Evolutionary conservation across 1,139 yeast species (phyloP).

Genomic region (Lodderomyces orthopsilosis): DNA sequence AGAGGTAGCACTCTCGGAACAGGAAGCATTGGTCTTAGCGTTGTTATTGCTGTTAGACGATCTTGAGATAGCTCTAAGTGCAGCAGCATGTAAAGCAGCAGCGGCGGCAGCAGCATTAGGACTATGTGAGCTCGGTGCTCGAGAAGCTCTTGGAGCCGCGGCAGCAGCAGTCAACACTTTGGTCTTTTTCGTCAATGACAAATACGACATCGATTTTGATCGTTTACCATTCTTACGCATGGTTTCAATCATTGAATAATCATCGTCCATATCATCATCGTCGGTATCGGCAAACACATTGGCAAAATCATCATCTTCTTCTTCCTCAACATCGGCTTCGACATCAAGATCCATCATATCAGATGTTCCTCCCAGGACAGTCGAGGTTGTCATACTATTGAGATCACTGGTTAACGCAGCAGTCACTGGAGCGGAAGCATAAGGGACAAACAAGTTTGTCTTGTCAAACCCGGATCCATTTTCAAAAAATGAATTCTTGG

Average conservation of each 20-base stretch:
- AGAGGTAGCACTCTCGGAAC: too few species aligned
- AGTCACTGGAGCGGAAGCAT: slow-evolving; percentile 73
- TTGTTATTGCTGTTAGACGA: slow-evolving; percentile 1
- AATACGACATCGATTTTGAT: slow-evolving; percentile 62
- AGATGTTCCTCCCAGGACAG: slow-evolving; percentile 44
- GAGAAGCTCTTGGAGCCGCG: slow-evolving; percentile 77
- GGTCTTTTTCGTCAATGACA: slow-evolving; percentile 47
- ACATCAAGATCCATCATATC: slow-evolving; percentile 20
- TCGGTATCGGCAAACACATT: slow-evolving; percentile 43
- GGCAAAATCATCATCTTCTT: slow-evolving; percentile 41
- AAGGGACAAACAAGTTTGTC: slow-evolving; percentile 62
- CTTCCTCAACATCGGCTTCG: slow-evolving; percentile 22
- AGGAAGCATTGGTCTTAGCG: too few species aligned
- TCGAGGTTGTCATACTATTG: slow-evolving; percentile 9
- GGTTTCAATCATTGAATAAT: slow-evolving; percentile 25
- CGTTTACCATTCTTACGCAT: slow-evolving; percentile 49
- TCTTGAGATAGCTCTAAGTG: slow-evolving; percentile 49
- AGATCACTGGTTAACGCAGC: slow-evolving; percentile 44
- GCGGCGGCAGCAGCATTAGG: slow-evolving; percentile 70
- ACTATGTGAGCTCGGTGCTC: slow-evolving; percentile 52
- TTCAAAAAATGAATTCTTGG: slow-evolving; percentile 48
- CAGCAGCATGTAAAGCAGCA: slow-evolving; percentile 73
- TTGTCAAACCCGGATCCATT: slow-evolving; percentile 41
- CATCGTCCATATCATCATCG: slow-evolving; percentile 33
- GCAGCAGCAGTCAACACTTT: slow-evolving; percentile 73